Evolutionary conservation across 352 stramenopile genomes (phyloP).

Genomic region (Phytophthora pistaciae): DNA sequence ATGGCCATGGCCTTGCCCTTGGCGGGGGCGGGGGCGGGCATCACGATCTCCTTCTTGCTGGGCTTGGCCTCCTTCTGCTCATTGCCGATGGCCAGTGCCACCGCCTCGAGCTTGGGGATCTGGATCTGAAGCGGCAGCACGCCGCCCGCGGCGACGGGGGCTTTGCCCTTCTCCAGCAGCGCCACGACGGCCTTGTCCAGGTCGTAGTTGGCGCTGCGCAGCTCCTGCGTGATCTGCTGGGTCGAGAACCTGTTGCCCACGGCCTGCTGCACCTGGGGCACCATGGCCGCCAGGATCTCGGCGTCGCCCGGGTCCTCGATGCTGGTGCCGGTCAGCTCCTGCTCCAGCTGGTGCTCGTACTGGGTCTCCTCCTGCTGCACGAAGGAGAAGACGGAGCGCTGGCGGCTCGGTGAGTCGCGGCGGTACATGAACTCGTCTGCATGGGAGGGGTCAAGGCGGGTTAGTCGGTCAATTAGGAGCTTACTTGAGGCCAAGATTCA

Average conservation of each 20-base stretch:
- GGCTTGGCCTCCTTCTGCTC: slow-evolving; percentile 29
- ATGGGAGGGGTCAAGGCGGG: slow-evolving; percentile 5
- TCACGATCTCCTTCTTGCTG: slow-evolving; percentile 36
- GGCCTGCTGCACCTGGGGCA: slow-evolving; percentile 66
- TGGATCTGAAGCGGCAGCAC: slow-evolving; percentile 73
- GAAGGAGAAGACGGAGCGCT: slow-evolving; percentile 85
- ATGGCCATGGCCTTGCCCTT: slow-evolving; percentile 68
- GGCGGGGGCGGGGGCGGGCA: slow-evolving; percentile 38
- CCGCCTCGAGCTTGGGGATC: slow-evolving; percentile 67
- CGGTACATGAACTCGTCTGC: slow-evolving; percentile 87
- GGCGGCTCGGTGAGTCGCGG: slow-evolving; percentile 79
- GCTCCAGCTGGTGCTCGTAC: slow-evolving; percentile 9
- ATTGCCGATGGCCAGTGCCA: slow-evolving; percentile 58
- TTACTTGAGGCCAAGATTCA: no score
- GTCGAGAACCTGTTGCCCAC: slow-evolving; percentile 64
- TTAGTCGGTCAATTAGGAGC: not conserved
- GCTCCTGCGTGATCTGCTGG: slow-evolving; percentile 70
- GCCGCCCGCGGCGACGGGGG: slow-evolving; percentile 26
- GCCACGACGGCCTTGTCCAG: slow-evolving; percentile 77
- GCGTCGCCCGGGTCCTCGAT: slow-evolving; percentile 50
- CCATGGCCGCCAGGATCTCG: slow-evolving; percentile 63
- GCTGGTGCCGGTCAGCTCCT: slow-evolving; percentile 1
- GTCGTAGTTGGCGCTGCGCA: slow-evolving; percentile 83
- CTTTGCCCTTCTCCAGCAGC: slow-evolving; percentile 78
- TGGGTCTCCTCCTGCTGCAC: slow-evolving; percentile 55